Evolutionary conservation across 371 early-diverging fungal genomes (phyloP).

Genomic region (Mucor lusitanicus): DNA sequence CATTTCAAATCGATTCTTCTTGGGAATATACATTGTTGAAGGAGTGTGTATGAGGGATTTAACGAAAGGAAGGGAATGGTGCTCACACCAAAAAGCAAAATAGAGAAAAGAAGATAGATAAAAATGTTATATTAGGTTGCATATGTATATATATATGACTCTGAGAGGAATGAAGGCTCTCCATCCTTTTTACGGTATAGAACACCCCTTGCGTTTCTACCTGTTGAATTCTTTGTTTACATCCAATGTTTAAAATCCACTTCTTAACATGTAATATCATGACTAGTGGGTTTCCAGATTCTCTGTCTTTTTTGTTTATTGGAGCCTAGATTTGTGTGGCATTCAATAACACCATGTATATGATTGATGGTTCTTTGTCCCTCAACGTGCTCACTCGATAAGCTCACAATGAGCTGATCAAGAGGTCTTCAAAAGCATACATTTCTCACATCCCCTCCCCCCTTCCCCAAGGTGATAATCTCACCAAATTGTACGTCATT

Average conservation of each 20-base stretch:
- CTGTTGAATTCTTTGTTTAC: neutral
- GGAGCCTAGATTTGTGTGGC: neutral
- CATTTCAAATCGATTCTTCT: slow-evolving; percentile 10
- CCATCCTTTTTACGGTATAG: neutral
- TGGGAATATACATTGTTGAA: slow-evolving; percentile 11
- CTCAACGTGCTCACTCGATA: neutral
- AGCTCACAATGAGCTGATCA: neutral
- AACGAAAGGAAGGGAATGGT: neutral
- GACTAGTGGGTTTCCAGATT: neutral
- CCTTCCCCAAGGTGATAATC: neutral
- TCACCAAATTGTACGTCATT: neutral
- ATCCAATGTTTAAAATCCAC: neutral
- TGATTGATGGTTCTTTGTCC: neutral
- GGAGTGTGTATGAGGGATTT: neutral
- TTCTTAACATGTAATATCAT: neutral
- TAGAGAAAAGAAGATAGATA: neutral
- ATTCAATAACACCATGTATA: neutral
- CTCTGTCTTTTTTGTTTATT: neutral
- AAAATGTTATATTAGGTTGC: neutral
- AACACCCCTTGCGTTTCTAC: neutral
- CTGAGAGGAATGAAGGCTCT: neutral
- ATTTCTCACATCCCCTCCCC: neutral
- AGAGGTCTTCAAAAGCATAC: too few relatives aligned
- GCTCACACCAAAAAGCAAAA: neutral
- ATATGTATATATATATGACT: neutral